Evolutionary conservation across 2,329 filamentous ascomycete genomes (phyloP), one percentile per base, ranked within the genome.

Genomic region (Lachnellula cervina): DNA sequence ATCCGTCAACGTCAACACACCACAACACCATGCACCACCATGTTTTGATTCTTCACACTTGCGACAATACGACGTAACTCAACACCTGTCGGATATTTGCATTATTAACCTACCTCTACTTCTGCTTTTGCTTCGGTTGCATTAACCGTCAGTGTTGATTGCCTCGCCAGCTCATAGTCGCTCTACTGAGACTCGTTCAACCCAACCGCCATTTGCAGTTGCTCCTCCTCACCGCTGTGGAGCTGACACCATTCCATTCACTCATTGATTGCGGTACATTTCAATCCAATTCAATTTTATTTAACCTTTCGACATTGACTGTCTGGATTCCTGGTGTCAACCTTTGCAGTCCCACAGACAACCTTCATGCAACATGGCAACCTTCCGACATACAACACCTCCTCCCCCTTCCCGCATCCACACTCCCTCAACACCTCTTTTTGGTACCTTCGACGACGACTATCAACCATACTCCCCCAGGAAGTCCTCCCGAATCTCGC

Each of bases 391-490:
- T 34, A 71, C 76, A 51, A 88, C 86, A 44, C 86, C 87, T 62
- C 81, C 85, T 50, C 83, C 82, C 60, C 58, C 66, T 48, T 76
- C 81, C 43, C 73, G 74, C 60, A 73, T 88, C 59, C 82, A 77
- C 68, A 89, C 86, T 49, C 88, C 88, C 58, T 80, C 81, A 42
- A 84, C 88, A 54, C 88, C 88, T 48, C 80, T 80, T 57, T 80
- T 84, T 67, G 88, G 87, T 38, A 49, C 55, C 13, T 83, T 78
- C 65, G 76, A 79, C 62, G 88, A 92, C 71, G 73, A 77, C 60
- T 91, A 86, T 77, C 81, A 89, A 66, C 88, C 88, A 45, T 91
- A 84, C 68, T 83, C 85, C 58, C 84, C 86, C 53, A 81, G 87
- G 70, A 87, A 88, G 66, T 88, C 84, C 4, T 79, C 80, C 57